Conservation (phyloP, 768 basidiomycete genomes). For the Galerina marginata region DNA sequence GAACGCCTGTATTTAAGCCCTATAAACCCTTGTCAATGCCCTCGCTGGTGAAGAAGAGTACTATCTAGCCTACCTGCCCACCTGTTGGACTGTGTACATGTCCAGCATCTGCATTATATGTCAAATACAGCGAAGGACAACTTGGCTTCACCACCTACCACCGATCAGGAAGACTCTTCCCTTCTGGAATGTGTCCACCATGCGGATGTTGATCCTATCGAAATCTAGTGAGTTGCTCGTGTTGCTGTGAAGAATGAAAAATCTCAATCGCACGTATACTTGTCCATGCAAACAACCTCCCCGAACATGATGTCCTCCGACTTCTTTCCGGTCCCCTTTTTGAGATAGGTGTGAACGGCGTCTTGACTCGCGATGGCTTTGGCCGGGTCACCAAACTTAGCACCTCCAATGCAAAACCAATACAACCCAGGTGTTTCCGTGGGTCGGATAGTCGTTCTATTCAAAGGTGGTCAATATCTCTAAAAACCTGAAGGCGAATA, state of each 20-base stretch:
- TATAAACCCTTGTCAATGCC: slow-evolving; percentile 1
- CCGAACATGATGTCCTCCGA: slow-evolving; percentile 34
- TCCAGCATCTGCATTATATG: slow-evolving; percentile 4
- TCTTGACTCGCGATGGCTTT: slow-evolving; percentile 13
- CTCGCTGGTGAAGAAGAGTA: neutral
- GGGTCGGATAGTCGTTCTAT: slow-evolving; percentile 18
- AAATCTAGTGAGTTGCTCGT: neutral
- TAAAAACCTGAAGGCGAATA: neutral
- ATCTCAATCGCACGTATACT: slow-evolving; percentile 15
- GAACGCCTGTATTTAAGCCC: slow-evolving; percentile 39
- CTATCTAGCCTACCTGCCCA: slow-evolving; percentile 21
- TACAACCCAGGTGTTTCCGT: slow-evolving; percentile 19
- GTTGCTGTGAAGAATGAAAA: neutral
- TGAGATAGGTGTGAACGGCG: neutral
- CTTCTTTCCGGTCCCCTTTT: slow-evolving; percentile 27
- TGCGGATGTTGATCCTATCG: slow-evolving; percentile 30
- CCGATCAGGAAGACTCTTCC: slow-evolving; percentile 51
- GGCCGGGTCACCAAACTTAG: slow-evolving; percentile 5
- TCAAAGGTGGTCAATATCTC: neutral
- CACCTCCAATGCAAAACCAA: slow-evolving; percentile 21
- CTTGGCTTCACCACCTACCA: slow-evolving; percentile 31
- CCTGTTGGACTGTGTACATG: slow-evolving; percentile 46
- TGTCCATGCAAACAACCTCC: slow-evolving; percentile 28
- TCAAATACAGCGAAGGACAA: neutral
- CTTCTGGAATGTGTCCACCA: slow-evolving; percentile 43